Evolutionary conservation across 768 basidiomycete species (phyloP), one percentile per base, ranked within the genome.

Genomic region (Boletus pseudo-olivaceus): DNA sequence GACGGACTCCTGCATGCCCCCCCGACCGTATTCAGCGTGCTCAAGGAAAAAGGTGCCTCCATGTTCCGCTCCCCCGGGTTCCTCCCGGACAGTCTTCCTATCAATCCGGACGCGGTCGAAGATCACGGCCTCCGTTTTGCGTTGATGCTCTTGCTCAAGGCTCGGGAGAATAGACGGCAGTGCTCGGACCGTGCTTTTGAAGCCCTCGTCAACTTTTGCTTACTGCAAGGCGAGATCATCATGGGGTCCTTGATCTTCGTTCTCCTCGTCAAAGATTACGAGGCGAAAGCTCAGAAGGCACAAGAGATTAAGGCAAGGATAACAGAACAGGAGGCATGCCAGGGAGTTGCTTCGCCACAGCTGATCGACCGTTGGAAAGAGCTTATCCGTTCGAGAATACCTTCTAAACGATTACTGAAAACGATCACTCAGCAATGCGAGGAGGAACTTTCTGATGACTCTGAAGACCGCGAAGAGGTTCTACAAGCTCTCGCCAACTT

Each of bases 201-300:
- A 48, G 74, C 75, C 2, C 68, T 90, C 46, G 75, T 91, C 58
- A 73, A 78, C 4, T 77, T 84, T 9, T 87, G 85, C 52, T 73
- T 93, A 19, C 66, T 90, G 37, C 88, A 92, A 47, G 88, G 88
- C 26, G 90, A 93, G 64, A 83, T 93, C 46, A 77, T 92, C 38
- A 75, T 88, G n/a, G 89, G 82, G 0, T 84, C 86, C 1, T 70
- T 91, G 27, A 71, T 90, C 6, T 88, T 91, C 52, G 85, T 78
- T 1, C 69, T 82, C 39, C 63, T 88, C 19, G 69, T 88, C 40
- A 81, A 85, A 58, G 85, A 89, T 30, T 86, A 78, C 74, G 80
- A 87, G 62, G 53, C 69, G 11, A 72, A 72, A 26, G 68, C 65
- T 50, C 66, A 65, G 46, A 56, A 63, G 35, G 66, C 67, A 35